A percentile compares a stretch with the other conserved stretches of the same genome.
phyloP scores from a whole-genome alignment of 2,329 filamentous ascomycete species.

The Cryphonectria parasitica region DNA sequence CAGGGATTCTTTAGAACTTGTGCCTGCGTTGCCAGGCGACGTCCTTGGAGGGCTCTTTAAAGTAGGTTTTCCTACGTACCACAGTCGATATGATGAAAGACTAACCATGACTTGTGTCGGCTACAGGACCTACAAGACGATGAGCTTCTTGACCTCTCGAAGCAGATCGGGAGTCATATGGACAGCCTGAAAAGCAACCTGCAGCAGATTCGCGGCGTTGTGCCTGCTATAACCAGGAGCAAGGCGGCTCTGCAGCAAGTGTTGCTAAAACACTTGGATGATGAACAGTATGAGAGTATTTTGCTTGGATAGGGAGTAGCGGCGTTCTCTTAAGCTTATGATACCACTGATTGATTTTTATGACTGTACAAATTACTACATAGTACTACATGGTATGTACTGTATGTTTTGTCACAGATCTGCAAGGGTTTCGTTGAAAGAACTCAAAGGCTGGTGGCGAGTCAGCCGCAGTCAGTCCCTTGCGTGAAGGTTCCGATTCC shows the following conservation, averaged over 20 bases:
- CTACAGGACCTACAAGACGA: constrained; percentile 45
- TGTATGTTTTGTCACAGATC: neutral
- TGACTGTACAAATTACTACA: constrained; percentile 12
- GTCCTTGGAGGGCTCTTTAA: constrained; percentile 36
- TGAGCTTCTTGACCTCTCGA: constrained; percentile 49
- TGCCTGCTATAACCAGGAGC: constrained; percentile 52
- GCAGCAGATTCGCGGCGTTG: constrained; percentile 55
- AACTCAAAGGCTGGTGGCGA: neutral
- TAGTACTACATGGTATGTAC: neutral
- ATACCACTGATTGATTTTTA: constrained; percentile 6
- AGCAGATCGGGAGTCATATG: constrained; percentile 58
- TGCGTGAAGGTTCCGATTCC: constrained; percentile 3
- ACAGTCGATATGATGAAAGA: constrained; percentile 25
- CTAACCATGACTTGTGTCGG: neutral
- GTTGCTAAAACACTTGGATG: constrained; percentile 50
- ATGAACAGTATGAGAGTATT: constrained; percentile 51
- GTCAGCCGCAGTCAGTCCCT: neutral
- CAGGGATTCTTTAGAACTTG: constrained; percentile 28
- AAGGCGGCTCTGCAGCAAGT: constrained; percentile 54
- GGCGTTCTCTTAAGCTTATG: neutral
- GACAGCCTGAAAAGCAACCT: constrained; percentile 60
- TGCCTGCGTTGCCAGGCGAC: constrained; percentile 22
- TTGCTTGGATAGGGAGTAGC: constrained; percentile 44
- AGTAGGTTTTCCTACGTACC: constrained; percentile 30
- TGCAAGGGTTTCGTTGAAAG: neutral